Evolutionary conservation across 495 filamentous ascomycete species (phyloP), one percentile per base, ranked within the genome.

Genomic region (Pyronema omphalodes): DNA sequence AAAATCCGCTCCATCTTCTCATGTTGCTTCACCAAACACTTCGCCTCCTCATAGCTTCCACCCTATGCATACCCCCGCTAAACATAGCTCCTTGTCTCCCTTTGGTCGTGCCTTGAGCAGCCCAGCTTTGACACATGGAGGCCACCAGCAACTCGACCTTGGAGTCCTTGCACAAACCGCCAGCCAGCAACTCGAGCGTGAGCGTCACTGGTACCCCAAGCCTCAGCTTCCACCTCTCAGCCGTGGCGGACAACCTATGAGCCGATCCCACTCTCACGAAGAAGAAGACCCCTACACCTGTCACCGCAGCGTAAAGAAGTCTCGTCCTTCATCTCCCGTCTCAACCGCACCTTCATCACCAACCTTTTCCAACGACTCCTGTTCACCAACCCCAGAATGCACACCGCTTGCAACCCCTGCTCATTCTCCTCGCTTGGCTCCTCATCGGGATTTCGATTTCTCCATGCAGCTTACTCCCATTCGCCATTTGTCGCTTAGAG

Each of bases 351-450:
- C 91, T 29, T 93, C 89, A 29, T 96, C 91, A 1, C 91, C 91
- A n/a, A 94, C 86, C 35, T 96, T 94, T 71, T 94, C 91, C 6
- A 85, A 94, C 68, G 89, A 93, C 71, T 94, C 88, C 7, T 78
- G 86, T 19, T 96, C 93, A 0, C 93, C 91, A 1, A 98, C 91
- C 1, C 93, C 91, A 1, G 91, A 95, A 63, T 88, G 94, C 72
- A 96, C 93, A 11, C 91, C 91, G 6, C 76, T 96, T 43, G 91
- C 88, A 34, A 98, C 91, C 1, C 91, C 91, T 0, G 87, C 87
- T 33, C 91, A 96, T 70, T 96, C 93, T 5, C 91, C 91, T 17
- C 86, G 91, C 33, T 73, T 98, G 51, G 79, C 84, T 50, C 91
- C 91, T 6, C 74, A 80, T 55, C 71, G 69, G 57, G 69, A 69